Evolutionary conservation across 768 basidiomycete species (phyloP), one percentile per base, ranked within the genome.

Genomic region (Asterophora lycoperdoides): DNA sequence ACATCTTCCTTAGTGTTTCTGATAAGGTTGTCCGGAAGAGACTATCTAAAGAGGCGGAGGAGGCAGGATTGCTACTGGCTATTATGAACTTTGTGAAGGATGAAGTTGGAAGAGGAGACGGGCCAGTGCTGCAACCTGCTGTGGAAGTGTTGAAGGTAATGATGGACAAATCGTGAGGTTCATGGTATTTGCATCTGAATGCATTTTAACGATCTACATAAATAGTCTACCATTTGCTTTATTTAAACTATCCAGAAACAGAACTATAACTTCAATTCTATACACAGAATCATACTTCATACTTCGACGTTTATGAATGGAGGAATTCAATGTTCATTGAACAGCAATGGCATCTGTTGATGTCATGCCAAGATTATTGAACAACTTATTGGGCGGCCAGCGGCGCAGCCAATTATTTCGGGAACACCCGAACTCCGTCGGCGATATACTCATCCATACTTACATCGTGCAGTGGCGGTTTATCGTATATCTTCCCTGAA

Each of bases 1-100:
- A 90, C 60, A 63, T 93, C 35, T 65, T 73, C 53, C 59, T 70
- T 13, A 77, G 74, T 48, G 64, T 80, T 8, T 59, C 72, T 17
- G 70, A 76, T 49, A 57, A 62, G 20, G 60, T 61, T 5, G 60
- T 64, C 17, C 66, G 69, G 35, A 70, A 71, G 43, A 63, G 64
- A 46, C 63, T 89, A n/a, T 68, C 69, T 14, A 66, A 75, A 19
- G 79, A 80, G 55, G 78, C 76, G 7, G 71, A 73, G 44, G 73
- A 73, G 37, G 68, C 73, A 10, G 81, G 78, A n/a, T 64, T 91
- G 14, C 64, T 76, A 17, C 60, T 64, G 28, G 78, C 78, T 0
- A 68, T 95, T 48, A 68, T 72, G 19, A 69, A 67, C 23, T 56
- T 82, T 15, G 60, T 81, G 48, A 80, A 74, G 58, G 67, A 63